Conservation (phyloP, 2,329 filamentous ascomycete genomes). For the Fusarium haematococcum region DNA sequence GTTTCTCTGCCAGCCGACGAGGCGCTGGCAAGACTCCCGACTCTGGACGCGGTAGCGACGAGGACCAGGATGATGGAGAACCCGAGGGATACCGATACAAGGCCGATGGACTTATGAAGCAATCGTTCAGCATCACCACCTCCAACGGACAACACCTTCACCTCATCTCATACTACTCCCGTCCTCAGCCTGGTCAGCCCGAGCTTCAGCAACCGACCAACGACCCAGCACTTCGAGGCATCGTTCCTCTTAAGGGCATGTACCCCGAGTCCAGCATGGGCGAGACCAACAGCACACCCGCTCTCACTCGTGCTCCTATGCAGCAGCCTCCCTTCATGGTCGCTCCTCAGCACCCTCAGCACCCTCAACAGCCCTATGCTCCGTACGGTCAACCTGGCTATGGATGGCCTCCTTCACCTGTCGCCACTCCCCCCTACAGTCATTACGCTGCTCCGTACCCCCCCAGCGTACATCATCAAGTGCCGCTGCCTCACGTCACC, state of each 20-base stretch:
- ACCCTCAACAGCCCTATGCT: constrained; percentile 49
- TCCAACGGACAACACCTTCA: constrained; percentile 90
- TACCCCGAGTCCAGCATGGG: constrained; percentile 96
- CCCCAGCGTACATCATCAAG: constrained; percentile 42
- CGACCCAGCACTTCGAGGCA: constrained; percentile 83
- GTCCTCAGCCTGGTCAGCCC: constrained; percentile 77
- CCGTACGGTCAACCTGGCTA: constrained; percentile 59
- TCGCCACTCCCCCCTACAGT: constrained; percentile 65
- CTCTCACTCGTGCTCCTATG: constrained; percentile 82
- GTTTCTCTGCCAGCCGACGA: constrained; percentile 70
- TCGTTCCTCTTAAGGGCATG: constrained; percentile 91
- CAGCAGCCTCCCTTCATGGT: constrained; percentile 57
- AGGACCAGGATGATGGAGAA: constrained; percentile 85
- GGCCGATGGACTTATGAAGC: constrained; percentile 97
- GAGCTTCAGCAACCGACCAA: constrained; percentile 84
- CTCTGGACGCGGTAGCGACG: constrained; percentile 83
- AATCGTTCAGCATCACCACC: constrained; percentile 99
- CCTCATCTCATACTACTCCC: constrained; percentile 95
- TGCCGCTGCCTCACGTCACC: constrained; percentile 45
- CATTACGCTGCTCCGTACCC: constrained; percentile 58
- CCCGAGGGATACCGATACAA: constrained; percentile 95
- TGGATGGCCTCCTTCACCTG: constrained; percentile 67
- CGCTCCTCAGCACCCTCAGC: constrained; percentile 49
- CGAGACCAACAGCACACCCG: constrained; percentile 83
- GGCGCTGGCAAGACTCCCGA: constrained; percentile 83